phyloP scores from a whole-genome alignment of 495 filamentous ascomycete species.

The Talaromyces proteolyticus region DNA sequence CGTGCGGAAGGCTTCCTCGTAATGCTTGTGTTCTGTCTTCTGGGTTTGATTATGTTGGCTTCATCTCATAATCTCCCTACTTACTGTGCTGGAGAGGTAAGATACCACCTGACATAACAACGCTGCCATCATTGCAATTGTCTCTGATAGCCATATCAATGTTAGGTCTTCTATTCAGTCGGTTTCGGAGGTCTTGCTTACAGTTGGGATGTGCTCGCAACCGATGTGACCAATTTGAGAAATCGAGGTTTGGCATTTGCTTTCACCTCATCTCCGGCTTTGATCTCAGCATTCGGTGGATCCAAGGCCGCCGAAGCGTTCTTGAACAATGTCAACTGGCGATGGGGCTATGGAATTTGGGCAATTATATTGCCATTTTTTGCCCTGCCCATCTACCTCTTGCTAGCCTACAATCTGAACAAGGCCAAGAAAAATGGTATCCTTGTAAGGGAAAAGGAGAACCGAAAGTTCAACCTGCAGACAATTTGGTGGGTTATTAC shows the following conservation, averaged over 20 bases:
- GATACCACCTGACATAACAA: not conserved
- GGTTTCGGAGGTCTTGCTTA: constrained; percentile 53
- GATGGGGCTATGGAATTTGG: constrained; percentile 57
- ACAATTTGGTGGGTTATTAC: constrained; percentile 43
- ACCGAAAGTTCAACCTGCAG: constrained; percentile 33
- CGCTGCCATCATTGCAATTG: not conserved
- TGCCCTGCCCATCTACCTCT: constrained; percentile 37
- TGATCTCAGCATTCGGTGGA: constrained; percentile 37
- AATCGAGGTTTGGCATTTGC: constrained; percentile 57
- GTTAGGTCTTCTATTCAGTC: constrained; percentile 37
- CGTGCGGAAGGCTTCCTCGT: constrained; percentile 48
- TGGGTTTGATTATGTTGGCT: constrained; percentile 46
- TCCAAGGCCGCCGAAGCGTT: constrained; percentile 23
- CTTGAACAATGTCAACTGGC: constrained; percentile 44
- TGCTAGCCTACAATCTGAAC: constrained; percentile 44
- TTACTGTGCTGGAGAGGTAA: constrained; percentile 45
- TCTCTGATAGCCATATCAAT: not conserved
- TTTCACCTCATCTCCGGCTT: constrained; percentile 47
- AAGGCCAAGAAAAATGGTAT: constrained; percentile 43
- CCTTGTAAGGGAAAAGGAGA: constrained; percentile 20
- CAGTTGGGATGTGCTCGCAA: constrained; percentile 49
- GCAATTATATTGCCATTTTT: constrained; percentile 51
- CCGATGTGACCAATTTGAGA: constrained; percentile 52
- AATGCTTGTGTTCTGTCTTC: constrained; percentile 27
- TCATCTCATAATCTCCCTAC: constrained; percentile 38